Evolutionary conservation across 2,329 filamentous ascomycete species (phyloP).

Genomic region (Arachnomyces sp.): DNA sequence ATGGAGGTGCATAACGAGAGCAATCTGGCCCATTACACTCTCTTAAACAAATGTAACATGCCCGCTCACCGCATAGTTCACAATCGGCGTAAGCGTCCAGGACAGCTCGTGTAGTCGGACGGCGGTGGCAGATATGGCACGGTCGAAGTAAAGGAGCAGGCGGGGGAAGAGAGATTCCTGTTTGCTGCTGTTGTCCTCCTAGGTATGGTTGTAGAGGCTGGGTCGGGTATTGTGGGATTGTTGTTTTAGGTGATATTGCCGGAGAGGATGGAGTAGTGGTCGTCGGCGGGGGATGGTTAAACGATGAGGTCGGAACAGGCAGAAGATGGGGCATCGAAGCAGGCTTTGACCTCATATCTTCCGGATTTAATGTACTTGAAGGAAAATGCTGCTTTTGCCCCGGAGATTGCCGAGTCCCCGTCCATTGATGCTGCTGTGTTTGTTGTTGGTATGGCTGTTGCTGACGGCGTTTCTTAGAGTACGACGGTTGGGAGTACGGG

Average conservation of each 20-base stretch:
- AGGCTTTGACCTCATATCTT: too few species aligned
- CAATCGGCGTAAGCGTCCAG: slow-evolving; percentile 37
- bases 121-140: slow-evolving; percentile 36
- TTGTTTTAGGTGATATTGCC: slow-evolving; percentile 21
- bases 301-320: slow-evolving; percentile 11
- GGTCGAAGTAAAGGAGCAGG: slow-evolving; percentile 26
- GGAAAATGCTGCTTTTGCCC: too few species aligned
- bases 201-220: slow-evolving; percentile 17
- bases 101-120: slow-evolving; percentile 31
- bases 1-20: slow-evolving; percentile 8
- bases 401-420: too few species aligned
- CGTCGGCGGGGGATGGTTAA: slow-evolving; percentile 1
- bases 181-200: slow-evolving; percentile 1
- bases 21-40: slow-evolving; percentile 30
- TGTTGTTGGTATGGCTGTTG: slow-evolving; percentile 11
- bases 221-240: slow-evolving; percentile 1
- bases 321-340: slow-evolving; percentile 15
- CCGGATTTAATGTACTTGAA: too few species aligned
- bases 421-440: slow-evolving; percentile 12
- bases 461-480: slow-evolving; percentile 6
- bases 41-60: slow-evolving; percentile 37
- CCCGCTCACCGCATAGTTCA: slow-evolving; percentile 30
- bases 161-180: slow-evolving; percentile 5
- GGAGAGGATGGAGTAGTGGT: slow-evolving; percentile 15
- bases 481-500: slow-evolving; percentile 1